These are phyloP conservation scores for Wickerhamiella kurtzmanii DNA, from an alignment of 805 yeast genomes.

Conservation along the genomic window DNA sequence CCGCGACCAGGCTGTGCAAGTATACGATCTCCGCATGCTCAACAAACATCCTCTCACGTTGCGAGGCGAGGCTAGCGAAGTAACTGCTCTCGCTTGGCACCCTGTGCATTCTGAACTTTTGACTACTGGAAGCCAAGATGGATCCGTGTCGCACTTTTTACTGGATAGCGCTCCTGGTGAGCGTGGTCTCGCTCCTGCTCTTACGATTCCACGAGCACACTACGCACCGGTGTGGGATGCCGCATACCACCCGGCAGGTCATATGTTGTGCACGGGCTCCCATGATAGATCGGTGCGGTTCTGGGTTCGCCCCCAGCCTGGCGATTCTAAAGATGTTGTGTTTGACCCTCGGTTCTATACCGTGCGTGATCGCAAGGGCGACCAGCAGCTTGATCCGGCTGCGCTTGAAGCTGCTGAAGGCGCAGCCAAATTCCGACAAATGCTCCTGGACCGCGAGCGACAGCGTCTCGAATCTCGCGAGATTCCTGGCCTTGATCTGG, in stretches of 20 bases:
- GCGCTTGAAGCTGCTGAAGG: neutral
- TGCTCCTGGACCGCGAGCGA: neutral
- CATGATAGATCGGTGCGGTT: slow-evolving; percentile 85
- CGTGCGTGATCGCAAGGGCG: neutral
- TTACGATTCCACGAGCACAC: slow-evolving; percentile 75
- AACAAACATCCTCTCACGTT: slow-evolving; percentile 20
- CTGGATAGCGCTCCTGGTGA: slow-evolving; percentile 33
- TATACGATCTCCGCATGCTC: slow-evolving; percentile 59
- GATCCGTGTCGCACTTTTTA: slow-evolving; percentile 65
- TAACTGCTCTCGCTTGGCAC: slow-evolving; percentile 83
- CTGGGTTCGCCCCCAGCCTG: slow-evolving; percentile 90
- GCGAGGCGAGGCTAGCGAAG: slow-evolving; percentile 70
- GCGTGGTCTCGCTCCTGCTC: slow-evolving; percentile 24
- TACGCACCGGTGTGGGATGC: slow-evolving; percentile 83
- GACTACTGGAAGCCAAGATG: slow-evolving; percentile 81
- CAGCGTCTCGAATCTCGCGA: neutral
- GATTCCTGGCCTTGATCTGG: neutral
- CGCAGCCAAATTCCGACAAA: neutral
- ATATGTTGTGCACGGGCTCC: slow-evolving; percentile 79
- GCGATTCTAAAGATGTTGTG: slow-evolving; percentile 47
- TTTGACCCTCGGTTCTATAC: slow-evolving; percentile 1
- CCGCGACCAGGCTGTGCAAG: slow-evolving; percentile 74
- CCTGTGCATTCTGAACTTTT: slow-evolving; percentile 71
- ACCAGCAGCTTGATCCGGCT: neutral
- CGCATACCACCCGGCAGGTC: slow-evolving; percentile 91